Conservation (phyloP, 2,329 filamentous ascomycete species). For the Rutstroemia sp. region DNA sequence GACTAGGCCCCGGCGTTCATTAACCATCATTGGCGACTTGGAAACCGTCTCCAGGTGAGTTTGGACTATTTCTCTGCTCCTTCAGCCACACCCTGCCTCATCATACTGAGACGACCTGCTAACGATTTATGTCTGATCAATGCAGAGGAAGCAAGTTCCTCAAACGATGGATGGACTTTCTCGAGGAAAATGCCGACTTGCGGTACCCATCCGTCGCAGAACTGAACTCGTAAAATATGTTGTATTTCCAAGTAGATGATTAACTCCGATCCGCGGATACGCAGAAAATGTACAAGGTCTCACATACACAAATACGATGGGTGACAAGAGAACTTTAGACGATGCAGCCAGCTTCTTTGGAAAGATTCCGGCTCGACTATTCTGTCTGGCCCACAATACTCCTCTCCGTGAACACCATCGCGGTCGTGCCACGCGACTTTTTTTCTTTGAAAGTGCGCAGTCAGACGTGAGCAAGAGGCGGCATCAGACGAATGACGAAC, state of each 20-base stretch:
- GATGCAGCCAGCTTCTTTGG: neutral
- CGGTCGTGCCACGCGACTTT: conserved; percentile 15
- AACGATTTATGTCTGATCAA: conserved; percentile 21
- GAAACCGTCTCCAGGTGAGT: conserved; percentile 76
- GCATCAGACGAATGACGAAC: conserved; percentile 24
- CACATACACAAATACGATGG: too few species aligned
- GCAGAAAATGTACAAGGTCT: too few species aligned
- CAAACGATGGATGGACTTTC: conserved; percentile 81
- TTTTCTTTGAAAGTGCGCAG: neutral
- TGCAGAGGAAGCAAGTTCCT: conserved; percentile 76
- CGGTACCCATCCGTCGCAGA: conserved; percentile 66
- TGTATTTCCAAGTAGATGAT: too few species aligned
- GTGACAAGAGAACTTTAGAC: too few species aligned
- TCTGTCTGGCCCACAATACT: neutral
- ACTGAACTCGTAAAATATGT: conserved; percentile 18
- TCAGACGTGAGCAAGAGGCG: neutral
- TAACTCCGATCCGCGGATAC: too few species aligned
- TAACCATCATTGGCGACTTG: conserved; percentile 88
- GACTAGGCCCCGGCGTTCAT: conserved; percentile 85
- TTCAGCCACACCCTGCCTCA: conserved; percentile 2
- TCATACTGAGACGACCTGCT: conserved; percentile 17
- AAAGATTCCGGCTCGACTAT: neutral
- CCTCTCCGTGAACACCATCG: neutral
- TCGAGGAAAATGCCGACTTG: conserved; percentile 85
- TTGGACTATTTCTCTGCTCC: conserved; percentile 12